Base-by-base conservation (phyloP, 2,329 filamentous ascomycete genomes). In the Talaromyces funiculosus region DNA sequence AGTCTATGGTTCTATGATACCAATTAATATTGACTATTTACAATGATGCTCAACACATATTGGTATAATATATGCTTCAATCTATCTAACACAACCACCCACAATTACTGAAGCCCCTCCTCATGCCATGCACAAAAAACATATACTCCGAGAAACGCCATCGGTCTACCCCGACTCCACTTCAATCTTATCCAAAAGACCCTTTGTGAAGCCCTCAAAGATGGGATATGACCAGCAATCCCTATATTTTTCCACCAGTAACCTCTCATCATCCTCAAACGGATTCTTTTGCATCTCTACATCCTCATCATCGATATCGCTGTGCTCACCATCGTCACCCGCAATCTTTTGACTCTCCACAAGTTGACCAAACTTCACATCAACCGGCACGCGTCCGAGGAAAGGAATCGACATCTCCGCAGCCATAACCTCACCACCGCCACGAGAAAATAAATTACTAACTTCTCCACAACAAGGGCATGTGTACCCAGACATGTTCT, bases 361-460 rank as follows among this genome's bases (percentile, higher is more conserved):
- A 69, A 99, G 76, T 66, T 88, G 84, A 51, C 94, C 89, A 72
- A 97, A 97, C 68, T 92, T 90, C 20, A 92, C 90, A 77, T 99
- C 94, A 69, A 99, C 92, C 1, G 94, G 94, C 38, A 97, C 86
- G 29, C 86, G 86, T 2, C 92, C 94, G 57, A 97, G 75, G 68
- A 97, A 97, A 16, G 84, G 85, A 37, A 97, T 90, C 0, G 80
- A 80, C 71, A 96, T 94, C 67, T 97, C 92, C 53, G 84, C 78
- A 6, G 93, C 92, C 92, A 99, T 96, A 24, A 89, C 83, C 73
- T 90, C 81, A 7, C 94, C 94, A 3, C 94, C 94, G 3, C 94
- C 94, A 59, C 90, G 92, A 56, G 88, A 91, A 73, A 99, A 99
- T 56, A 97, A 84, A 75, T 97, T 90, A 57, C 90, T 96, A 75